These are phyloP conservation scores for Fomitopsis palustris DNA, from an alignment of 1,284 basidiomycete genomes.

Conservation along the genomic window DNA sequence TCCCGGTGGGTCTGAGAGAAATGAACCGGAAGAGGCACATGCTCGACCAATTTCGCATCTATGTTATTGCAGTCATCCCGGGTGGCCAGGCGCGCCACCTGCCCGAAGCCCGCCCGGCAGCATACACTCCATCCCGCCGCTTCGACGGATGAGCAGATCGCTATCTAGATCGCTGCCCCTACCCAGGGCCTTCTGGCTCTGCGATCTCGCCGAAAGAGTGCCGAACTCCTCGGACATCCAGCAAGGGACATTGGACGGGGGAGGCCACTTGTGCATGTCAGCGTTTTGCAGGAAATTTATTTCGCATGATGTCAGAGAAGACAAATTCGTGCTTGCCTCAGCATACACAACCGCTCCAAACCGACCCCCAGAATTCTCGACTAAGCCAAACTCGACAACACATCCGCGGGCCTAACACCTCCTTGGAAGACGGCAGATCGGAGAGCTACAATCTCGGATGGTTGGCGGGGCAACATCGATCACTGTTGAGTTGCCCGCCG, in stretches of 20 bases:
- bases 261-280: neutral
- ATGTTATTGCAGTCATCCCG: neutral
- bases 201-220: neutral
- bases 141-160: constrained; percentile 1
- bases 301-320: neutral
- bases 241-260: neutral
- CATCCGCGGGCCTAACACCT: neutral
- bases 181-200: neutral
- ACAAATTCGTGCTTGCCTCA: neutral
- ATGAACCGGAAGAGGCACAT: neutral
- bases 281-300: neutral
- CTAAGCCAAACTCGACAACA: neutral
- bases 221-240: neutral
- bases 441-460: too few relatives aligned
- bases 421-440: neutral
- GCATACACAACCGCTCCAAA: neutral
- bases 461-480: neutral
- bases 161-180: neutral
- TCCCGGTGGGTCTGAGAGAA: too few relatives aligned
- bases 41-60: neutral
- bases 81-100: neutral
- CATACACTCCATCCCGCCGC: neutral
- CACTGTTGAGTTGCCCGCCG: too few relatives aligned
- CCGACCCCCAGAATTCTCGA: neutral
- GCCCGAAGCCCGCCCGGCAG: neutral